These are phyloP conservation scores for Fistulifera pelliculosa DNA, from an alignment of 108 stramenopile genomes.

Conservation along the genomic window DNA sequence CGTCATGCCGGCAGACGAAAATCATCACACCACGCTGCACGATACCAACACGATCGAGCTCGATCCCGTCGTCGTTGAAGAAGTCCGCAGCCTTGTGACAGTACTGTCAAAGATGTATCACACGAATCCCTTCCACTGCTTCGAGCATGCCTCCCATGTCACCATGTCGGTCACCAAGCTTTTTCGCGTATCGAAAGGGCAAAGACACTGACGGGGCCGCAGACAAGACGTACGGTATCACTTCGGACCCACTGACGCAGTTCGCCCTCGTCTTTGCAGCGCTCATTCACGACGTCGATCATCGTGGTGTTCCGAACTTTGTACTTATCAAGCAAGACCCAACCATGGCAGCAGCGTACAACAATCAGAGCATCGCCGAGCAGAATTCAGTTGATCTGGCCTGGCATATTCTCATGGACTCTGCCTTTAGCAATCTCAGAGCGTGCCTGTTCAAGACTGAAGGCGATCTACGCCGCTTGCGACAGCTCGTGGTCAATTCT, in stretches of 20 bases:
- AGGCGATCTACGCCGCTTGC: slow-evolving; percentile 13
- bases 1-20: not conserved
- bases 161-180: slow-evolving; percentile 34
- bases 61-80: not conserved
- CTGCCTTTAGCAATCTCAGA: slow-evolving; percentile 1
- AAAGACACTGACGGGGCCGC: not conserved
- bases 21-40: not conserved
- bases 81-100: slow-evolving; percentile 1
- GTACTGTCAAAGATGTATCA: slow-evolving; percentile 3
- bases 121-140: slow-evolving; percentile 26
- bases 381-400: slow-evolving; percentile 23
- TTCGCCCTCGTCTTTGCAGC: slow-evolving; percentile 18
- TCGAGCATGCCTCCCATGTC: slow-evolving; percentile 36
- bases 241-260: slow-evolving; percentile 2
- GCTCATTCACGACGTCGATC: slow-evolving; percentile 21
- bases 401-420: slow-evolving; percentile 1
- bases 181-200: slow-evolving; percentile 6
- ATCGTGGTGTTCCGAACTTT: slow-evolving; percentile 39
- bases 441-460: slow-evolving; percentile 11
- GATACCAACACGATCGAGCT: slow-evolving; percentile 5
- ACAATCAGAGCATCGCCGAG: slow-evolving; percentile 40
- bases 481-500: slow-evolving; percentile 21
- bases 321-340: slow-evolving; percentile 31
- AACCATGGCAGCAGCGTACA: slow-evolving; percentile 25
- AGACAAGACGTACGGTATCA: slow-evolving; percentile 7